phyloP scores from a whole-genome alignment of 164 flowering plant species.

The Hamamelis virginiana region DNA sequence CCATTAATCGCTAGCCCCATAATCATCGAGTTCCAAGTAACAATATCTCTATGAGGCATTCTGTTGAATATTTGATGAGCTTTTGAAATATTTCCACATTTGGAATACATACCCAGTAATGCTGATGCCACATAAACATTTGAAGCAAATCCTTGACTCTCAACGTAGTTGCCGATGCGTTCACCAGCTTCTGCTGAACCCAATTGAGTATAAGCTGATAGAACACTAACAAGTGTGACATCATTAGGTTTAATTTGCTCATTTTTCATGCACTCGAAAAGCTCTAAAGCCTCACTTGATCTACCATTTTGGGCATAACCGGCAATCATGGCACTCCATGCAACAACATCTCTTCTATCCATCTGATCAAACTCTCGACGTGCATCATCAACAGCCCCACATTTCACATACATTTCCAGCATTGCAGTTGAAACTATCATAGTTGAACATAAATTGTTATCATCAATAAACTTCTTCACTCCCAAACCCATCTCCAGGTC shows the following conservation, averaged over 20 bases:
- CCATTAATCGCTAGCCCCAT: slow-evolving; percentile 46
- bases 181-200: slow-evolving; percentile 44
- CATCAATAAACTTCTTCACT: slow-evolving; percentile 36
- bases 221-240: slow-evolving; percentile 40
- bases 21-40: slow-evolving; percentile 55
- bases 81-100: slow-evolving; percentile 42
- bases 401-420: slow-evolving; percentile 52
- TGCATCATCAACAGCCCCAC: slow-evolving; percentile 50
- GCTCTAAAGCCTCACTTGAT: slow-evolving; percentile 44
- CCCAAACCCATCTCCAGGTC: slow-evolving; percentile 46
- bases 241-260: slow-evolving; percentile 38
- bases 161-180: slow-evolving; percentile 34
- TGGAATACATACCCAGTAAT: slow-evolving; percentile 41
- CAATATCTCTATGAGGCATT: slow-evolving; percentile 37
- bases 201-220: slow-evolving; percentile 48
- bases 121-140: slow-evolving; percentile 45
- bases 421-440: slow-evolving; percentile 44
- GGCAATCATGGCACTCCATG: slow-evolving; percentile 58
- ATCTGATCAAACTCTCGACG: slow-evolving; percentile 42
- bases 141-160: slow-evolving; percentile 29
- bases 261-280: slow-evolving; percentile 41
- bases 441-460: slow-evolving; percentile 24
- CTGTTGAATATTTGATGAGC: slow-evolving; percentile 35
- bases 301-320: slow-evolving; percentile 59
- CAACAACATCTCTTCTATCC: slow-evolving; percentile 38